Conservation (phyloP, 1,139 yeast genomes). For the Candida tetrigidarum region DNA sequence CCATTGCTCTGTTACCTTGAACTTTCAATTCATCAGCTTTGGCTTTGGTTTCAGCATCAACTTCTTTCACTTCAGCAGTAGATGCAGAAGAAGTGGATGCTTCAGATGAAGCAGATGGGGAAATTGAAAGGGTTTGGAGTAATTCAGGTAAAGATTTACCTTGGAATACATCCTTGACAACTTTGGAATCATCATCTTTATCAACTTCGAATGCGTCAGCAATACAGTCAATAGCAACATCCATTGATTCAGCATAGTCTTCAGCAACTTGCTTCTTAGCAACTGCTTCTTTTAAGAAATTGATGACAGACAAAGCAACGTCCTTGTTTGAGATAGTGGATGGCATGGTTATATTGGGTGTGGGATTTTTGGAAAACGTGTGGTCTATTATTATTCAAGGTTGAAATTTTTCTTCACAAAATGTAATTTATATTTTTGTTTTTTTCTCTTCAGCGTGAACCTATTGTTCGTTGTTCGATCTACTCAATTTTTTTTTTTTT, state of each 20-base stretch:
- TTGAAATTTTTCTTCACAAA: constrained; percentile 2
- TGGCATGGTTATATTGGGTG: constrained; percentile 8
- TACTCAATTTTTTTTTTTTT: background rate
- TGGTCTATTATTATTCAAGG: too few relatives aligned
- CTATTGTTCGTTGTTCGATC: background rate
- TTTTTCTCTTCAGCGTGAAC: background rate
- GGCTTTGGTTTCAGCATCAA: constrained; percentile 59
- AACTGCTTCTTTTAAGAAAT: constrained; percentile 67
- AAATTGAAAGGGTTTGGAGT: constrained; percentile 24
- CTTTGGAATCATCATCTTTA: constrained; percentile 44
- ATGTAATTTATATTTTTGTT: background rate
- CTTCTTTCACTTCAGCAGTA: constrained; percentile 38
- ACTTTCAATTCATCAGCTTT: constrained; percentile 84
- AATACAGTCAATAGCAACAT: constrained; percentile 92
- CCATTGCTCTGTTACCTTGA: constrained; percentile 92
- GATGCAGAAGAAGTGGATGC: constrained; percentile 19
- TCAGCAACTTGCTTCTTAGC: constrained; percentile 67
- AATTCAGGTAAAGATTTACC: constrained; percentile 56
- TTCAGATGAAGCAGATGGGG: constrained; percentile 25
- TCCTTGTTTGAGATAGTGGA: constrained; percentile 54
- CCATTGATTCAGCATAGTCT: constrained; percentile 90
- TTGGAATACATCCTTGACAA: constrained; percentile 40
- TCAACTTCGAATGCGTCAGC: constrained; percentile 84
- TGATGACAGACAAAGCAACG: constrained; percentile 75
- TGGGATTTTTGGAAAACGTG: constrained; percentile 1